Evolutionary conservation across 2,329 filamentous ascomycete genomes (phyloP).

Genomic region (Bertia moriformis): DNA sequence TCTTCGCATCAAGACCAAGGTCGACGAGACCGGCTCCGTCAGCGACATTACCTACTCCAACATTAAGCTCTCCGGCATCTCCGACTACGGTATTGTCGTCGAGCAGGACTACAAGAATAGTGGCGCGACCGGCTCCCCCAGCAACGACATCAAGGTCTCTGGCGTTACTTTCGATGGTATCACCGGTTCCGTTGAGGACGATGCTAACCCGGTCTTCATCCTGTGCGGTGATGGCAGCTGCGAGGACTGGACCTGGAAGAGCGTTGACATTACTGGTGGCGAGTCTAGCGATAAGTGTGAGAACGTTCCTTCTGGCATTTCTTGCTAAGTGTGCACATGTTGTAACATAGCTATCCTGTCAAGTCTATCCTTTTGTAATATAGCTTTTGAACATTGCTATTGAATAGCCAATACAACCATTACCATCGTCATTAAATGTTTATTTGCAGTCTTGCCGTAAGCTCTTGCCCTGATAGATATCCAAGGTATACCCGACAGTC

Average conservation of each 20-base stretch:
- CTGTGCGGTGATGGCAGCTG: conserved; percentile 21
- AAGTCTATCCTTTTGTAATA: too few species aligned
- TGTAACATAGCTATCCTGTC: too few species aligned
- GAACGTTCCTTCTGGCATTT: conserved; percentile 17
- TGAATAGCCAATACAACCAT: too few species aligned
- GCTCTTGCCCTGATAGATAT: too few species aligned
- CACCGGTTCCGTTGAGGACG: conserved; percentile 17
- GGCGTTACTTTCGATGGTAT: conserved; percentile 22
- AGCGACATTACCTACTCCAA: conserved; percentile 33
- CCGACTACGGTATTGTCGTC: conserved; percentile 38
- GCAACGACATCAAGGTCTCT: conserved; percentile 28
- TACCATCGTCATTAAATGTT: too few species aligned
- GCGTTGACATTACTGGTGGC: conserved; percentile 20
- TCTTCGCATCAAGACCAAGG: conserved; percentile 42
- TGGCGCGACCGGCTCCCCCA: conserved; percentile 22
- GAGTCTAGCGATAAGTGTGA: conserved; percentile 14
- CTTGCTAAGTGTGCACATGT: too few species aligned
- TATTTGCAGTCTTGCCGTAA: too few species aligned
- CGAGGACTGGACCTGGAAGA: conserved; percentile 18
- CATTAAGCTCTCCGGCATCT: conserved; percentile 32
- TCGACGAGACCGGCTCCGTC: conserved; percentile 33
- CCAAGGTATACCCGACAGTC: too few species aligned
- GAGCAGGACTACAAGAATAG: conserved; percentile 41
- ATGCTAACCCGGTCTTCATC: conserved; percentile 18
- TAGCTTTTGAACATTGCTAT: too few species aligned